phyloP scores from a whole-genome alignment of 1,139 yeast species.

The Candida mesenterica region DNA sequence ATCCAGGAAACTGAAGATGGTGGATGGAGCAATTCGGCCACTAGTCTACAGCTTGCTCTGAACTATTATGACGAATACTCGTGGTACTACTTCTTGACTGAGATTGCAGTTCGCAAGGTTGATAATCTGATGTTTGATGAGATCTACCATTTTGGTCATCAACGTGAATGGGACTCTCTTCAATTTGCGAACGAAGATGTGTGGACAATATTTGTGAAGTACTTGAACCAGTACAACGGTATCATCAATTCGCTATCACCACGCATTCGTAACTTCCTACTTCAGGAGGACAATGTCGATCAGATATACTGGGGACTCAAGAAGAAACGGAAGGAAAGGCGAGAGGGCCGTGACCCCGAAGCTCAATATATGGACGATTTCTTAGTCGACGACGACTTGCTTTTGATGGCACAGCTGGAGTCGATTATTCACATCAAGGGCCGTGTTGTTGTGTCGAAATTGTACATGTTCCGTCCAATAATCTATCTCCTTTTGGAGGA shows the following conservation, averaged over 20 bases:
- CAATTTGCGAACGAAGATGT: conserved; percentile 22
- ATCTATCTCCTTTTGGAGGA: conserved; percentile 36
- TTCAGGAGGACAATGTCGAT: conserved; percentile 35
- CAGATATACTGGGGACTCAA: conserved; percentile 33
- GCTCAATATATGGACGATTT: conserved; percentile 31
- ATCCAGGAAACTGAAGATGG: conserved; percentile 8
- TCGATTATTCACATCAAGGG: conserved; percentile 42
- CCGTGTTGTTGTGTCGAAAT: conserved; percentile 33
- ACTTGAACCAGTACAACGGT: conserved; percentile 41
- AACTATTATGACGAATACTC: conserved; percentile 38
- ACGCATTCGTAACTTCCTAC: conserved; percentile 31
- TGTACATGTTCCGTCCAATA: conserved; percentile 36
- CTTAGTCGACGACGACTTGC: conserved; percentile 34
- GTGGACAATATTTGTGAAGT: conserved; percentile 35
- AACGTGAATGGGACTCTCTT: conserved; percentile 29
- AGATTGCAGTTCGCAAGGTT: conserved; percentile 47
- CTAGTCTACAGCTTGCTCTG: conserved; percentile 27
- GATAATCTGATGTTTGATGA: conserved; percentile 47
- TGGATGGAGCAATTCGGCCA: conserved; percentile 6
- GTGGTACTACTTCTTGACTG: conserved; percentile 50
- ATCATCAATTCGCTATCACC: conserved; percentile 39
- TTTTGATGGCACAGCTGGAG: conserved; percentile 38
- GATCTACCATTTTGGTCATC: conserved; percentile 14
- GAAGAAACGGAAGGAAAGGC: conserved; percentile 14
- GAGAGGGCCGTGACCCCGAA: conserved; percentile 15